phyloP scores from a whole-genome alignment of 371 early-diverging fungal species.

The Mucor indicus region DNA sequence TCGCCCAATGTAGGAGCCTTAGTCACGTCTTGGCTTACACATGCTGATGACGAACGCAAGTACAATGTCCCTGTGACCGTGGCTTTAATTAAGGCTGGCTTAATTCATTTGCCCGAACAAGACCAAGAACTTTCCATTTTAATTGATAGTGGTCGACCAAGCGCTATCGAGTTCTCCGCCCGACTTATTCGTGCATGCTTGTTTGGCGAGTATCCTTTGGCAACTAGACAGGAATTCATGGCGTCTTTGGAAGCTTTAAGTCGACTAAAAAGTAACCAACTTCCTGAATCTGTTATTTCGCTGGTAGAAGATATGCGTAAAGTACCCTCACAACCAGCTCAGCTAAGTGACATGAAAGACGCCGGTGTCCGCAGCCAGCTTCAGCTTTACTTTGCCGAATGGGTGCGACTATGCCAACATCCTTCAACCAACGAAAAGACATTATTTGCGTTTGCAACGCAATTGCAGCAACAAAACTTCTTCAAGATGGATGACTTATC shows the following conservation, averaged over 20 bases:
- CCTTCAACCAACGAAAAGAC: conserved; percentile 77
- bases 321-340: conserved; percentile 10
- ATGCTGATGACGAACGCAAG: conserved; percentile 91
- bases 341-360: conserved; percentile 9
- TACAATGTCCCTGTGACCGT: conserved; percentile 81
- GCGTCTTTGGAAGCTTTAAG: conserved; percentile 67
- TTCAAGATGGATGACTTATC: conserved; percentile 70
- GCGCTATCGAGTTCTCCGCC: conserved; percentile 74
- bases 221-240: conserved; percentile 69
- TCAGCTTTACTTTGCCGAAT: conserved; percentile 75
- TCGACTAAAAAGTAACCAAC: conserved; percentile 55
- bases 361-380: conserved; percentile 63
- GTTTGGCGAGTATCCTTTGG: conserved; percentile 60
- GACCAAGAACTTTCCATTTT: conserved; percentile 86
- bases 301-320: conserved; percentile 30
- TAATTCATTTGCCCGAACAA: conserved; percentile 76
- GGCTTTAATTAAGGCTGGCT: conserved; percentile 72
- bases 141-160: conserved; percentile 68
- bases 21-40: conserved; percentile 87
- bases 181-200: conserved; percentile 71
- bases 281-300: conserved; percentile 57
- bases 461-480: conserved; percentile 75
- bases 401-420: conserved; percentile 83
- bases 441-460: conserved; percentile 58
- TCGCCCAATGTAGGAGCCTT: conserved; percentile 76